These are phyloP conservation scores for Pestalotiopsis fici DNA, from an alignment of 2,329 filamentous ascomycete genomes.

Conservation along the genomic window DNA sequence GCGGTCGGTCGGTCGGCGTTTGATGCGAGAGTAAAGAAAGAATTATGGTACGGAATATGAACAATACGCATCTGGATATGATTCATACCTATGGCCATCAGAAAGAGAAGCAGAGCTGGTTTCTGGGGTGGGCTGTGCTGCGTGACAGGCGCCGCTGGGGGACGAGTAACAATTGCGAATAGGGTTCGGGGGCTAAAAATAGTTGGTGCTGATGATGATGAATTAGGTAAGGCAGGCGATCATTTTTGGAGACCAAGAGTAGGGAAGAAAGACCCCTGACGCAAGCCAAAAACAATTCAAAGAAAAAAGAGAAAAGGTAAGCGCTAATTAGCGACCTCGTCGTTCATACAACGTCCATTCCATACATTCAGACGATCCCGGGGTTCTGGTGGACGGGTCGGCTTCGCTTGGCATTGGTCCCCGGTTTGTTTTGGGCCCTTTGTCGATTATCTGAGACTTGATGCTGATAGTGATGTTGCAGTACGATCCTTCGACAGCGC, in stretches of 20 bases:
- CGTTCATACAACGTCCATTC: not conserved
- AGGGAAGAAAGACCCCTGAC: not conserved
- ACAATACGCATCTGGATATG: not conserved
- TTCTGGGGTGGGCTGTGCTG: not conserved
- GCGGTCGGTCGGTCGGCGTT: not conserved
- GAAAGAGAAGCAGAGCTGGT: not conserved
- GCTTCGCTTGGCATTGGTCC: not conserved
- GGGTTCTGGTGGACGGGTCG: not conserved
- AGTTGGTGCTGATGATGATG: not conserved
- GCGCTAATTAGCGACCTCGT: not conserved
- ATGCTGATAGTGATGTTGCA: not conserved
- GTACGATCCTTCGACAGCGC: not conserved
- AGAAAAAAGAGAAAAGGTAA: not conserved
- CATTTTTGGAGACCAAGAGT: not conserved
- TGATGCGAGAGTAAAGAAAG: not conserved
- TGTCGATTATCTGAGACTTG: not conserved
- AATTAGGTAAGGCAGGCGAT: not conserved
- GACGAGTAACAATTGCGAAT: not conserved
- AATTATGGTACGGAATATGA: not conserved
- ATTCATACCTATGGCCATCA: not conserved
- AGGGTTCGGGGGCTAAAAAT: constrained; percentile 2
- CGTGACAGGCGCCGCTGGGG: not conserved
- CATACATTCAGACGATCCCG: not conserved
- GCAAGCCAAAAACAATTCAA: too few species aligned
- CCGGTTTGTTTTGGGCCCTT: not conserved